Evolutionary conservation across 169 alveolate species (phyloP), one percentile per base, ranked within the genome.

Genomic region (Plasmodium cynomolgi): DNA sequence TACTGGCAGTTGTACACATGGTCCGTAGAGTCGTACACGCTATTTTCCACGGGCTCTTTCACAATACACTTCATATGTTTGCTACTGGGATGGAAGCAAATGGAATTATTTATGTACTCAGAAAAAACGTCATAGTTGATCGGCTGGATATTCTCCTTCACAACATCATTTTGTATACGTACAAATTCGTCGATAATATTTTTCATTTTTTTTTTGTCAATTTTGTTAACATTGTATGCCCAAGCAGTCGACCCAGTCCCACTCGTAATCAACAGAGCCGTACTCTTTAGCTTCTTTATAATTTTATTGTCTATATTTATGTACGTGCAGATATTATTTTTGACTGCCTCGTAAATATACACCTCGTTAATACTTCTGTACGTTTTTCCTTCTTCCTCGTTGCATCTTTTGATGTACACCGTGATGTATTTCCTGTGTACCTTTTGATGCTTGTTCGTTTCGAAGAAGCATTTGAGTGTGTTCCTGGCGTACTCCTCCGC

Each of bases 221-320:
- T 81, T 77, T 97, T 96, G 77, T 96, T 88, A 84, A 97, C 94
- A 94, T 97, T 97, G 91, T 96, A 97, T 23, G 98, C 97, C 98
- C 98, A 97, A 0, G 98, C 98, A 37, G 98, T 97, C 17, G 98
- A 97, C 34, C 98, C 98, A 8, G 98, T 96, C 1, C 98, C 98
- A 31, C 97, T 95, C 7, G 97, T 90, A 11, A 96, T 90, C 8
- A 96, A 83, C n/a, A 96, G 95, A 29, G 97, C 97, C 5, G 96
- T 95, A 72, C 97, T 91, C 56, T 96, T 96, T 33, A 96, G 91
- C 80, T 96, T 93, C 79, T 85, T 95, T 1, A 96, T 71, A 8
- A 91, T 82, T 74, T 77, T 83, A 29, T 95, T 92, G 74, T 96
- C 97, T 71, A 96, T 93, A 80, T 96, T 96, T 29, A 96, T 84